phyloP scores from a whole-genome alignment of 2,329 filamentous ascomycete species.

The Penicillium sclerotiorum region DNA sequence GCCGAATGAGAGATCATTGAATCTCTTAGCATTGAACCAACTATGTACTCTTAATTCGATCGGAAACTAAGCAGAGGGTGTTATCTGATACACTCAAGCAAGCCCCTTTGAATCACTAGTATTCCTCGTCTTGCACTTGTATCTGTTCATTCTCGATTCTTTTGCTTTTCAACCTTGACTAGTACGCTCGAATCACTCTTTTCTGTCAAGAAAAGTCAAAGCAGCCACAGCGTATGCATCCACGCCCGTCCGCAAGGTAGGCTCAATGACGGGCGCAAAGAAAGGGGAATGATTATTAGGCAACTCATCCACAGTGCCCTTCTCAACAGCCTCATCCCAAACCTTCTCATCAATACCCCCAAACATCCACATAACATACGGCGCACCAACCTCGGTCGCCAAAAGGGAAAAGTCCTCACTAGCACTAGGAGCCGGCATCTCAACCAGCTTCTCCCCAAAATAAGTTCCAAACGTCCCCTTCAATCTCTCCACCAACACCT shows the following conservation, averaged over 20 bases:
- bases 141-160: too few relatives aligned
- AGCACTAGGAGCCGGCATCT: slow-evolving; percentile 47
- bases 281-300: slow-evolving; percentile 61
- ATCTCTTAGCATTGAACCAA: too few relatives aligned
- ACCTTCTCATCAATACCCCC: slow-evolving; percentile 53
- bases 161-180: too few relatives aligned
- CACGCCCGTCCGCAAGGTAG: slow-evolving; percentile 56
- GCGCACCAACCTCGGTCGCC: slow-evolving; percentile 52
- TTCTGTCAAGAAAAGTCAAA: slow-evolving; percentile 40
- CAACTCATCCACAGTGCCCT: slow-evolving; percentile 51
- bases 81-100: neutral
- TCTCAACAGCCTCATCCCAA: slow-evolving; percentile 53
- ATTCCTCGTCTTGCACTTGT: too few relatives aligned
- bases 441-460: slow-evolving; percentile 45
- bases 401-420: slow-evolving; percentile 63
- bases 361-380: slow-evolving; percentile 59
- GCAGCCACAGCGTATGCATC: slow-evolving; percentile 56
- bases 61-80: too few relatives aligned
- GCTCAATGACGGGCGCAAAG: slow-evolving; percentile 60
- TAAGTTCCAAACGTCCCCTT: slow-evolving; percentile 49
- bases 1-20: neutral
- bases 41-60: too few relatives aligned
- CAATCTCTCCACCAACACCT: slow-evolving; percentile 44
- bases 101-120: too few relatives aligned
- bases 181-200: too few relatives aligned